Conservation (phyloP, 176 grass and related monocot genomes). For the Oryza rufipogon region DNA sequence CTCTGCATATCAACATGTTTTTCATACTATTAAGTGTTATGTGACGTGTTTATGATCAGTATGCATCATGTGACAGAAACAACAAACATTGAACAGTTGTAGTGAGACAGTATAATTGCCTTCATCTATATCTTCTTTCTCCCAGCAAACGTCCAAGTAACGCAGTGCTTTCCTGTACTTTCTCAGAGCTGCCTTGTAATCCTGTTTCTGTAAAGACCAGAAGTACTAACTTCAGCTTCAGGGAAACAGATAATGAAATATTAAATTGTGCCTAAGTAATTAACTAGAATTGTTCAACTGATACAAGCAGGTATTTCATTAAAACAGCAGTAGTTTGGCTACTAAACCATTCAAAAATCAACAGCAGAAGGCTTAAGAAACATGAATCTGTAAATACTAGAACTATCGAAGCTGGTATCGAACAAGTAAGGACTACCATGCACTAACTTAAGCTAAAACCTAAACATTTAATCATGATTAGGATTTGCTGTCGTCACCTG, state of each 20-base stretch:
- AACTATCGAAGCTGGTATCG: not conserved
- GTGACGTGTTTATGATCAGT: conserved; percentile 14
- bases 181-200: conserved; percentile 91
- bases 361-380: not conserved
- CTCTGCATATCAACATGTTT: conserved; percentile 55
- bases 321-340: not conserved
- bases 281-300: not conserved
- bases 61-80: conserved; percentile 29
- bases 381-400: not conserved
- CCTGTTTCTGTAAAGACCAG: conserved; percentile 69
- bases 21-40: conserved; percentile 36
- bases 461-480: not conserved
- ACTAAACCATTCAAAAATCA: not conserved
- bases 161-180: conserved; percentile 96
- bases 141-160: conserved; percentile 97
- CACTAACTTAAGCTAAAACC: not conserved
- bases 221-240: conserved; percentile 27
- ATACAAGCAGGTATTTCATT: too few relatives aligned
- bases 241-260: conserved; percentile 21
- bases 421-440: not conserved
- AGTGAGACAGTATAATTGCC: conserved; percentile 44
- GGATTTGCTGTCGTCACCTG: not conserved
- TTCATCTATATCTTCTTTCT: conserved; percentile 99
- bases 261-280: not conserved
- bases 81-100: conserved; percentile 14